Conservation (phyloP, 1,284 basidiomycete genomes). For the Baeospora myosura region DNA sequence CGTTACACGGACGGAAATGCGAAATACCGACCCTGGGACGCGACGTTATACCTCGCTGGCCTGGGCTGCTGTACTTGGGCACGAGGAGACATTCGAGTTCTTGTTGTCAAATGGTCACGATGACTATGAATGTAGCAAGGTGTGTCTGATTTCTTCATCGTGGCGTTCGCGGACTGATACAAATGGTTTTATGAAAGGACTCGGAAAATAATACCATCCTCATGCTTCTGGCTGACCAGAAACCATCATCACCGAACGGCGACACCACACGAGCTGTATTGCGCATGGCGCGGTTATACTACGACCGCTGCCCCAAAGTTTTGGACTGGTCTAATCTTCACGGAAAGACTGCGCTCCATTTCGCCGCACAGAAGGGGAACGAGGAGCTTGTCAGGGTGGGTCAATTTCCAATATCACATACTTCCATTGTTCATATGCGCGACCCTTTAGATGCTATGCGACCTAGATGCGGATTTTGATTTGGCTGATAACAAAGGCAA, state of each 20-base stretch:
- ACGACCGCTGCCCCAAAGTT: constrained; percentile 75
- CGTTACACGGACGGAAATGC: constrained; percentile 74
- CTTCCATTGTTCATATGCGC: constrained; percentile 14
- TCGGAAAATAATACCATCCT: constrained; percentile 85
- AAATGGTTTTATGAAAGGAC: constrained; percentile 46
- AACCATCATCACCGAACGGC: constrained; percentile 42
- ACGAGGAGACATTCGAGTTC: constrained; percentile 87
- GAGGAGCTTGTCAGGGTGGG: constrained; percentile 78
- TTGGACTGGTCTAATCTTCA: constrained; percentile 86
- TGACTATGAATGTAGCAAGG: constrained; percentile 83
- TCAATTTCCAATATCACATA: constrained; percentile 14
- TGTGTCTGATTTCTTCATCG: constrained; percentile 31
- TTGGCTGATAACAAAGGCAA: constrained; percentile 87
- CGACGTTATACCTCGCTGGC: constrained; percentile 79
- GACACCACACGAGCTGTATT: constrained; percentile 65
- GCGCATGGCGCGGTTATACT: constrained; percentile 76
- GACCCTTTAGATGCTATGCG: constrained; percentile 69
- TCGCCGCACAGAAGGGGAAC: constrained; percentile 83
- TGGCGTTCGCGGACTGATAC: neutral
- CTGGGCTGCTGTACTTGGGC: constrained; percentile 79
- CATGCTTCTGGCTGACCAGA: constrained; percentile 77
- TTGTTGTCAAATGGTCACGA: constrained; percentile 79
- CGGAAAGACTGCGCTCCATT: constrained; percentile 86
- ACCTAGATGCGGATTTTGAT: constrained; percentile 82
- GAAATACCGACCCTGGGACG: constrained; percentile 75